phyloP scores from a whole-genome alignment of 2,329 filamentous ascomycete genomes.

The Ceratocystis harringtonii region DNA sequence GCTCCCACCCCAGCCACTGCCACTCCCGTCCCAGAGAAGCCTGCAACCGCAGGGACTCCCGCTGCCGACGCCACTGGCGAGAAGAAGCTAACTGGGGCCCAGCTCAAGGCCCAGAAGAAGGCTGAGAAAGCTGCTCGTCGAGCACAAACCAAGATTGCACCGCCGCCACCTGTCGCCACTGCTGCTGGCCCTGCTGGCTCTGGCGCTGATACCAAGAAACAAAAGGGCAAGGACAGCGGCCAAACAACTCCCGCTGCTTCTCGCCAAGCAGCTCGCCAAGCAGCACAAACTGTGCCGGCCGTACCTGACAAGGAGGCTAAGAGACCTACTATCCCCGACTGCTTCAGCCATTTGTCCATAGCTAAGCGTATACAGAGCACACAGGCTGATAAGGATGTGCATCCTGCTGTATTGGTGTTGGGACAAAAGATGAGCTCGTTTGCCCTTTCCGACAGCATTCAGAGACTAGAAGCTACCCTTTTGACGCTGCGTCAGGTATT shows the following conservation, averaged over 20 bases:
- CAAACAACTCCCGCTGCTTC: constrained; percentile 20
- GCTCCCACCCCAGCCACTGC: not conserved
- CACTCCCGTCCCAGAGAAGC: not conserved
- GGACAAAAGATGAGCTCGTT: constrained; percentile 87
- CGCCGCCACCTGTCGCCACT: constrained; percentile 29
- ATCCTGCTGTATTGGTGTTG: constrained; percentile 69
- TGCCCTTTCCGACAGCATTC: constrained; percentile 75
- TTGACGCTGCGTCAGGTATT: constrained; percentile 72
- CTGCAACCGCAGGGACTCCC: not conserved
- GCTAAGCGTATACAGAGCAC: constrained; percentile 39
- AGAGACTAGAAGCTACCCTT: constrained; percentile 73
- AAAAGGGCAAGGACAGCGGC: constrained; percentile 13
- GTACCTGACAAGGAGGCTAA: constrained; percentile 32
- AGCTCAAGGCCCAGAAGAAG: constrained; percentile 78
- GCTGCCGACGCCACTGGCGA: constrained; percentile 21
- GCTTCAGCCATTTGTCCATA: constrained; percentile 70
- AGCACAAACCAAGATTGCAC: constrained; percentile 51
- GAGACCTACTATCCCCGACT: constrained; percentile 50
- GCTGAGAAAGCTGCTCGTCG: constrained; percentile 81
- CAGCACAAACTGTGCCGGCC: constrained; percentile 26
- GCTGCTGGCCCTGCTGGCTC: constrained; percentile 23
- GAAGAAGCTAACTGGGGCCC: constrained; percentile 54
- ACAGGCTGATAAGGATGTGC: constrained; percentile 59
- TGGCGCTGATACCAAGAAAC: constrained; percentile 33
- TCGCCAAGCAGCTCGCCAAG: constrained; percentile 25